These are phyloP conservation scores for Colletotrichum brevisporum DNA, from an alignment of 2,329 filamentous ascomycete species.

Conservation along the genomic window DNA sequence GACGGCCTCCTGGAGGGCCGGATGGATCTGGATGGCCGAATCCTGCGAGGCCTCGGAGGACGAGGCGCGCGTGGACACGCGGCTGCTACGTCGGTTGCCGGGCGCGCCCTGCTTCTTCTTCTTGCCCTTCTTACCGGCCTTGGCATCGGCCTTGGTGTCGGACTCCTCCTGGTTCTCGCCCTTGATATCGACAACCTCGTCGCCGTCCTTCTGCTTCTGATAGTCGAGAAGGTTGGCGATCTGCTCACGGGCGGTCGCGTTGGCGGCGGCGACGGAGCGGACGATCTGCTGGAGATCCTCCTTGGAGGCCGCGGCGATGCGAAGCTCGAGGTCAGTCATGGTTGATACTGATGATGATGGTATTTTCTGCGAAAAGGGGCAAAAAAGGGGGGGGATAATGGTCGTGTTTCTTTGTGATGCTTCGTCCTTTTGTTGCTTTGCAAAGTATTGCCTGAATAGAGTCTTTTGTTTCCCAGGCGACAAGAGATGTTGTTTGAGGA, in stretches of 20 bases:
- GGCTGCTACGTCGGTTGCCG: conserved; percentile 11
- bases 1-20: not conserved
- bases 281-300: conserved; percentile 26
- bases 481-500: conserved; percentile 1
- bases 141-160: not conserved
- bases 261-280: conserved; percentile 3
- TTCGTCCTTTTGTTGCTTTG: no score
- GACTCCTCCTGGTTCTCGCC: no score
- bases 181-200: no score
- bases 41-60: conserved; percentile 28
- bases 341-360: not conserved
- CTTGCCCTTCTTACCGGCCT: not conserved
- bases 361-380: no score
- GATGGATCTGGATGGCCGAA: not conserved
- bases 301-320: conserved; percentile 14
- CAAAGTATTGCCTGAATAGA: no score
- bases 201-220: not conserved
- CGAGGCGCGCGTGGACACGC: conserved; percentile 10
- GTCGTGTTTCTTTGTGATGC: not conserved
- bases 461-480: not conserved
- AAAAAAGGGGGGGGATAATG: no score
- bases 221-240: conserved; percentile 21
- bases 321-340: not conserved
- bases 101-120: conserved; percentile 1
- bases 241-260: conserved; percentile 18